Evolutionary conservation across 2,329 filamentous ascomycete species (phyloP), one percentile per base, ranked within the genome.

Genomic region (Arachnomyces sp.): DNA sequence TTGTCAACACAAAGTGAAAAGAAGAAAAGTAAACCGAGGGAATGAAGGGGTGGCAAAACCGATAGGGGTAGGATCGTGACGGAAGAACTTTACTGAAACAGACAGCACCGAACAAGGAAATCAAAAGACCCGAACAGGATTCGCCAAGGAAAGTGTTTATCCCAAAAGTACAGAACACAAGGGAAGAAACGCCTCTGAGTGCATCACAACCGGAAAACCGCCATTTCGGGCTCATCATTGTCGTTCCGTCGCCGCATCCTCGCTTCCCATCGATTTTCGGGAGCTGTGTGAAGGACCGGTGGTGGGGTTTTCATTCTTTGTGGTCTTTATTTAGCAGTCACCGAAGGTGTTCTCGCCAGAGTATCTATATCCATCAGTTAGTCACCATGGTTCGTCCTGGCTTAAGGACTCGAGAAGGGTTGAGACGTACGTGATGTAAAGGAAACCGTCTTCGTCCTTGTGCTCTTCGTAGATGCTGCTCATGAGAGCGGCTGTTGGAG

Each of bases 401-500:
- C 29, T 33, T 28, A 21, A 30, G 35, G 15, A 14, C 29, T 42
- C 21, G 21, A 25, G 18, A 41, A 37, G 25, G 15, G 11, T 43
- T 31, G 32, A 31, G 31, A 72, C 77, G 44, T 81, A 85, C 75
- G 90, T 96, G 72, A 98, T 98, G 75, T 98, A 98, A 45, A 98
- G 77, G 75, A 96, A 95, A 37, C 86, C 88, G 58, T 81, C 78
- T 65, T 82, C 78, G 56, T 81, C 78, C 75, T 98, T 96, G 80
- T 98, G 92, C 69, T 96, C 90, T 69, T 98, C 92, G 67, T 98
- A 98, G 71, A 98, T 96, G 67, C 86, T 93, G 74, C 88, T 95
- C 92, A 98, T 98, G 39, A 98, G 80, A 44, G 92, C 92, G 44
- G 92, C 92, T 7, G 92, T 96, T 2, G 92, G 92, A 38, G 92